These are phyloP conservation scores for Biscogniauxia mediterranea DNA, from an alignment of 2,329 filamentous ascomycete species.

Conservation along the genomic window DNA sequence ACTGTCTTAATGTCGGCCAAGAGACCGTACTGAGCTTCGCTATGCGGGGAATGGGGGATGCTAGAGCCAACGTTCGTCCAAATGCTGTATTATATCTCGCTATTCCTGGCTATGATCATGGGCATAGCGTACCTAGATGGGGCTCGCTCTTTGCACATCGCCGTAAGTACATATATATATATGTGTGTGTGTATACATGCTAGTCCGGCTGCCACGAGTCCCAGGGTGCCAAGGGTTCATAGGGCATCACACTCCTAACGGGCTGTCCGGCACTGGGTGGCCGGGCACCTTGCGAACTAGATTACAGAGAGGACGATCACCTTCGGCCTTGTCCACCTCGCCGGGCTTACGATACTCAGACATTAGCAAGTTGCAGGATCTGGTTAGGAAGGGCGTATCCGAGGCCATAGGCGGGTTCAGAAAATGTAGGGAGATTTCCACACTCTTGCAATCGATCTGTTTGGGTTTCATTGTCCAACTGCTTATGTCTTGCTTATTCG, in stretches of 20 bases:
- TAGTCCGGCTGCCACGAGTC: background rate
- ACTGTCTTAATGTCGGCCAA: background rate
- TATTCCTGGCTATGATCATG: conserved; percentile 4
- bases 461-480: background rate
- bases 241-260: background rate
- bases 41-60: conserved; percentile 5
- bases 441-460: background rate
- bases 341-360: background rate
- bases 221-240: background rate
- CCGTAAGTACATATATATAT: background rate
- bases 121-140: conserved; percentile 1
- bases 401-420: background rate
- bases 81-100: background rate
- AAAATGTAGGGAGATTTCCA: background rate
- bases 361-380: background rate
- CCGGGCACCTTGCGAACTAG: background rate
- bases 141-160: background rate
- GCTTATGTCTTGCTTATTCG: background rate
- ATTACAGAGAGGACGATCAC: background rate
- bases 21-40: background rate
- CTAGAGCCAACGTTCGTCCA: background rate
- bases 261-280: background rate
- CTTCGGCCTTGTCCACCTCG: background rate
- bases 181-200: too few species aligned
- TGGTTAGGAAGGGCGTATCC: background rate